Percentiles rank a stretch among this genome's conserved stretches.
These are phyloP conservation scores for Kwoniella europaea DNA, from an alignment of 768 basidiomycete genomes.

Conservation along the genomic window DNA sequence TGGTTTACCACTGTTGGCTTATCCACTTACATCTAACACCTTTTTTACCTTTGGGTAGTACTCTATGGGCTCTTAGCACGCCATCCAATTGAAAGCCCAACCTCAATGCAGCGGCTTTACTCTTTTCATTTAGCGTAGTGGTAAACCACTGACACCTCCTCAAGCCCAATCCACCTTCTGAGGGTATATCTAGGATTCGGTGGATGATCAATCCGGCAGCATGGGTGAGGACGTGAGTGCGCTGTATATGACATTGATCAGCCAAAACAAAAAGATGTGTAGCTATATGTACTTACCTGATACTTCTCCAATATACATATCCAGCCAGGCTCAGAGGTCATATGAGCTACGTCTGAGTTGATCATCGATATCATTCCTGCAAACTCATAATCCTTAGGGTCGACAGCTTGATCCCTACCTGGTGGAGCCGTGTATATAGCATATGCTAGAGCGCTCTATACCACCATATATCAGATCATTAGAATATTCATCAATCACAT, in stretches of 20 bases:
- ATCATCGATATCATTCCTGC: slow-evolving; percentile 41
- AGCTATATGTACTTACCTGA: slow-evolving; percentile 33
- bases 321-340: slow-evolving; percentile 42
- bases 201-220: slow-evolving; percentile 36
- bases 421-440: slow-evolving; percentile 42
- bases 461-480: neutral
- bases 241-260: slow-evolving; percentile 13
- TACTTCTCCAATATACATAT: slow-evolving; percentile 42
- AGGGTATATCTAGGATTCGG: slow-evolving; percentile 35
- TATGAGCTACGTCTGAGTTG: slow-evolving; percentile 29
- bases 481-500: neutral
- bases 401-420: slow-evolving; percentile 22
- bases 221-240: slow-evolving; percentile 44
- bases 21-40: slow-evolving; percentile 27
- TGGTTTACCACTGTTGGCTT: too few relatives aligned
- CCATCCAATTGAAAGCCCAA: slow-evolving; percentile 41
- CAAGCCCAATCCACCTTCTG: slow-evolving; percentile 31
- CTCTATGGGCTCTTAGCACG: slow-evolving; percentile 20
- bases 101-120: slow-evolving; percentile 27
- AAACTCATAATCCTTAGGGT: slow-evolving; percentile 40
- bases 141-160: slow-evolving; percentile 43
- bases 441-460: slow-evolving; percentile 32
- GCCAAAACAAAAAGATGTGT: neutral
- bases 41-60: slow-evolving; percentile 20
- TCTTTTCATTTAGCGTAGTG: slow-evolving; percentile 32